Conservation (phyloP, 495 filamentous ascomycete genomes). For the Aspergillus avenaceus region DNA sequence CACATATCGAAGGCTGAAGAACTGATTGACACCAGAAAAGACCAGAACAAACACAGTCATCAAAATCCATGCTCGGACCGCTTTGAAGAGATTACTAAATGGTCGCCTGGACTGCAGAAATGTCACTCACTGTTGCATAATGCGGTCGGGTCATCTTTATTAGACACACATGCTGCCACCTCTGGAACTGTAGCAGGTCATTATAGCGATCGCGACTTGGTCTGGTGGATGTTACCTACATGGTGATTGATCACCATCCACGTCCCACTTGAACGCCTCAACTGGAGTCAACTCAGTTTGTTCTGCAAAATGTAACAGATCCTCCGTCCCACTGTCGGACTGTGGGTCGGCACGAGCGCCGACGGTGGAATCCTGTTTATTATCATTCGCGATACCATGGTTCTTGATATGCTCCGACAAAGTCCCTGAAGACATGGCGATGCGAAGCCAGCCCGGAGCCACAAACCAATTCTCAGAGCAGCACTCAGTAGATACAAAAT, state of each 20-base stretch:
- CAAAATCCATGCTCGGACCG: conserved; percentile 23
- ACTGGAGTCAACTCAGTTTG: conserved; percentile 16
- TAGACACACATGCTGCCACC: conserved; percentile 26
- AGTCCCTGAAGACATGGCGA: not conserved
- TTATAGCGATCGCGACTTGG: not conserved
- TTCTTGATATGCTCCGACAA: not conserved
- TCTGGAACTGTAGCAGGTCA: conserved; percentile 19
- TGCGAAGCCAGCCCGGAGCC: not conserved
- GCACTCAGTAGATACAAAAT: not conserved
- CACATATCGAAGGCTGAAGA: conserved; percentile 27
- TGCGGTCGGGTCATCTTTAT: conserved; percentile 23
- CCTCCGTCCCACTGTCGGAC: not conserved
- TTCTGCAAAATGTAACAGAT: not conserved
- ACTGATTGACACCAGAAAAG: conserved; percentile 25
- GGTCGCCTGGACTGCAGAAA: too few relatives aligned
- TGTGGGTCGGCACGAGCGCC: not conserved
- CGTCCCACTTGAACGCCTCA: conserved; percentile 25
- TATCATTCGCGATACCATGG: not conserved
- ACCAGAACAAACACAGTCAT: conserved; percentile 23
- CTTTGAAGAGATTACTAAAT: conserved; percentile 4
- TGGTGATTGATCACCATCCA: conserved; percentile 25
- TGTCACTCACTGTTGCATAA: conserved; percentile 23
- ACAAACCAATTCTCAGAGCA: not conserved
- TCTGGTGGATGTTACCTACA: conserved; percentile 9
- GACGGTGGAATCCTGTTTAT: not conserved